Evolutionary conservation across 164 flowering plant species (phyloP).

Genomic region (Vitis cinerea): DNA sequence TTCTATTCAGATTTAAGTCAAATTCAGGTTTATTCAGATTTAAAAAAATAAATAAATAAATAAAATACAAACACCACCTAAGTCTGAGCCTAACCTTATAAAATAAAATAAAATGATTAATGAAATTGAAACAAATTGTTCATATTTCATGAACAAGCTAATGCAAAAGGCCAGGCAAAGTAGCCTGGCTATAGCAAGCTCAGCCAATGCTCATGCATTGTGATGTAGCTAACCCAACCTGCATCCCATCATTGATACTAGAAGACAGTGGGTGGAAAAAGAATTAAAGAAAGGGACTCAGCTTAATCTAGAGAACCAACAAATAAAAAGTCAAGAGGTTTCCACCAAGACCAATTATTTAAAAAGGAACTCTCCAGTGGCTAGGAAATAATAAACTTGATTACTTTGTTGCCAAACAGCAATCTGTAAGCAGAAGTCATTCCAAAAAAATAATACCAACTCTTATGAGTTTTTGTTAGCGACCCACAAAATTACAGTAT

Average conservation of each 20-base stretch:
- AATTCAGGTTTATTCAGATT: too few relatives aligned
- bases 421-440: neutral
- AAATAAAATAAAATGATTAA: neutral
- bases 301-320: neutral
- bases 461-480: too few relatives aligned
- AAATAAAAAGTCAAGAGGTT: neutral
- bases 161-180: too few relatives aligned
- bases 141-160: neutral
- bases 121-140: neutral
- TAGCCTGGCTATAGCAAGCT: too few relatives aligned
- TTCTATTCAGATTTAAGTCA: too few relatives aligned
- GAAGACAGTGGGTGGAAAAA: neutral
- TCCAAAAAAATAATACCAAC: neutral
- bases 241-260: neutral
- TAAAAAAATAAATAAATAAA: too few relatives aligned
- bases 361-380: neutral
- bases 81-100: too few relatives aligned
- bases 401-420: neutral
- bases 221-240: neutral
- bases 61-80: too few relatives aligned
- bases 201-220: neutral
- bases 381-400: neutral
- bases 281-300: neutral
- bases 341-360: neutral
- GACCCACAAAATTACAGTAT: too few relatives aligned